A percentile compares a stretch with the other conserved stretches of the same genome.
Evolutionary conservation across 257 asterid genomes (phyloP).

Genomic region (Nicotiana knightiana): DNA sequence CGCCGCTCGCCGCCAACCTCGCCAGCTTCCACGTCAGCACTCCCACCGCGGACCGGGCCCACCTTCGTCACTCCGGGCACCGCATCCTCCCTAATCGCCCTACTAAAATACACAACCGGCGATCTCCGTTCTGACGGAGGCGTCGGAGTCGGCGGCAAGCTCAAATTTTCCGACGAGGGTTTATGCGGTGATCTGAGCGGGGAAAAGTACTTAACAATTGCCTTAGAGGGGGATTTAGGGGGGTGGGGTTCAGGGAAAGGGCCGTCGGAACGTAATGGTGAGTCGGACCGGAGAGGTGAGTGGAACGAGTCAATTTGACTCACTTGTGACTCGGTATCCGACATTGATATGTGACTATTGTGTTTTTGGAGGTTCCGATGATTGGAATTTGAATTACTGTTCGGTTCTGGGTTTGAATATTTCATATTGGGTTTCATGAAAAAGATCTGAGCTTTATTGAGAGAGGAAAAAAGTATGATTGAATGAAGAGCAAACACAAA

Average conservation of each 20-base stretch:
- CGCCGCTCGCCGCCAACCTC: conserved; percentile 44
- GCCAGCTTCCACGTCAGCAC: conserved; percentile 38
- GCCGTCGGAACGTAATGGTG: conserved; percentile 72
- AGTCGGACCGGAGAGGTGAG: conserved; percentile 69
- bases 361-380: conserved; percentile 27
- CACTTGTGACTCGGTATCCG: conserved; percentile 73
- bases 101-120: conserved; percentile 19
- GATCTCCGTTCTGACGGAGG: conserved; percentile 27
- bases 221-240: conserved; percentile 25
- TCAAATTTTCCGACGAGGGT: conserved; percentile 24
- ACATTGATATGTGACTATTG: conserved; percentile 64
- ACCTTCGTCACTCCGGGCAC: conserved; percentile 34
- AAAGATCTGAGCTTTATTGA: neutral
- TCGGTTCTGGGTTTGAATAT: neutral
- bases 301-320: conserved; percentile 70
- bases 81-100: conserved; percentile 39
- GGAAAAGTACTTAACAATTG: conserved; percentile 42
- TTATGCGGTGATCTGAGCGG: conserved; percentile 51
- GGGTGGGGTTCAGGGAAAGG: conserved; percentile 28
- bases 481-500: neutral
- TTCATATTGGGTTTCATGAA: conserved; percentile 15
- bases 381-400: neutral
- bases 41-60: conserved; percentile 25
- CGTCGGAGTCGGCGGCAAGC: conserved; percentile 19
- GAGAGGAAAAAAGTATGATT: neutral